These are phyloP conservation scores for Claviceps arundinis DNA, from an alignment of 2,329 filamentous ascomycete genomes.

Conservation along the genomic window DNA sequence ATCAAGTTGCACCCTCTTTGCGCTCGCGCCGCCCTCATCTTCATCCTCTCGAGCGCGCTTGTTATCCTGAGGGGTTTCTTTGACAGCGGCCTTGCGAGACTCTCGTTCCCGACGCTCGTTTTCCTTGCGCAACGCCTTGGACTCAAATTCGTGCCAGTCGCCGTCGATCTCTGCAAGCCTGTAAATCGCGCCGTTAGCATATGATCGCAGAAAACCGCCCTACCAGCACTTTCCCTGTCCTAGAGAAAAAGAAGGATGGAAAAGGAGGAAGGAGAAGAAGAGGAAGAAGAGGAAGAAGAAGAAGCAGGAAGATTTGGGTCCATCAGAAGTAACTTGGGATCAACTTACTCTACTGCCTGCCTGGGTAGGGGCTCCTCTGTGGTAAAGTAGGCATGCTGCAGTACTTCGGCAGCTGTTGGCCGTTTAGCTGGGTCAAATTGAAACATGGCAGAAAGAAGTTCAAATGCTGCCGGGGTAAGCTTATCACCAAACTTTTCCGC, in stretches of 20 bases:
- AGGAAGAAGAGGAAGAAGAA: neutral
- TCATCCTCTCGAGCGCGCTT: conserved; percentile 23
- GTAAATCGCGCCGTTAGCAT: conserved; percentile 1
- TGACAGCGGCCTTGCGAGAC: conserved; percentile 29
- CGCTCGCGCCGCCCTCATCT: conserved; percentile 17
- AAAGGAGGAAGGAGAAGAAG: neutral
- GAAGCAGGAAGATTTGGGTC: neutral
- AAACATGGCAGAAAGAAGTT: conserved; percentile 75
- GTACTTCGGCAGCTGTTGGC: conserved; percentile 69
- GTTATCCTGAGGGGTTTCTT: conserved; percentile 25
- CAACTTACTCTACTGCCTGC: conserved; percentile 67
- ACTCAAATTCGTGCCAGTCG: conserved; percentile 98
- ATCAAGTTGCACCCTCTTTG: conserved; percentile 22
- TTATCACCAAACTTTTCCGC: conserved; percentile 68
- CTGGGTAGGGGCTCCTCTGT: conserved; percentile 63
- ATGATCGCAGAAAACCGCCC: no score
- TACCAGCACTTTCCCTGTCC: no score
- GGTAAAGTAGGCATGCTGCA: conserved; percentile 80
- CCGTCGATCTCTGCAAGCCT: conserved; percentile 71
- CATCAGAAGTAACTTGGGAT: neutral
- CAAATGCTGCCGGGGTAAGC: conserved; percentile 68
- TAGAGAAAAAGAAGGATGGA: neutral
- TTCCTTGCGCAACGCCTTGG: conserved; percentile 83
- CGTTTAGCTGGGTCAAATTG: conserved; percentile 75
- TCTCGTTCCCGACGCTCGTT: conserved; percentile 56